Conservation (phyloP, 345 rosid species). For the Reutealis trisperma region DNA sequence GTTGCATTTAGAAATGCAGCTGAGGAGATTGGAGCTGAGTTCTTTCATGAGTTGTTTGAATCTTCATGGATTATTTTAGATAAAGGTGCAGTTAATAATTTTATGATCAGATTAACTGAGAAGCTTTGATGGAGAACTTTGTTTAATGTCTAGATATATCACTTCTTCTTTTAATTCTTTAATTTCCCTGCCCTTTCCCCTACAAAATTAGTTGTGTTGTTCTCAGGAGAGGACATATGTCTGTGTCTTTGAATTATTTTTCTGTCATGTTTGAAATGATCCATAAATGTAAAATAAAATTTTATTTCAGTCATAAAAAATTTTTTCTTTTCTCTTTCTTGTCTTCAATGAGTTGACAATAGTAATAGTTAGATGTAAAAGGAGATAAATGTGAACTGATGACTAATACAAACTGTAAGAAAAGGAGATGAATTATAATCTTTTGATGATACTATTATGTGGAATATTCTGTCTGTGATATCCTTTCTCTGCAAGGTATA, state of each 20-base stretch:
- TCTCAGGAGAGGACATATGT: background rate
- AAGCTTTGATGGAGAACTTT: constrained; percentile 49
- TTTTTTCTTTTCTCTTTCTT: background rate
- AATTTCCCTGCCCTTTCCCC: background rate
- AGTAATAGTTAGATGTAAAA: background rate
- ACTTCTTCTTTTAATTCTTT: background rate
- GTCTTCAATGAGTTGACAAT: background rate
- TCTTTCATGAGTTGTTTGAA: constrained; percentile 92
- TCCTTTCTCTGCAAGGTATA: background rate
- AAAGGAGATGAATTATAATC: background rate
- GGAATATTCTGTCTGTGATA: background rate
- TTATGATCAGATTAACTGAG: constrained; percentile 87
- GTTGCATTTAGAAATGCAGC: constrained; percentile 86
- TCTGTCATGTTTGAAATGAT: constrained; percentile 4
- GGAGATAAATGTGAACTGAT: no score
- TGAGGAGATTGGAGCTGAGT: constrained; percentile 73
- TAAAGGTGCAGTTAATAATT: constrained; percentile 69
- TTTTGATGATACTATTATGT: background rate
- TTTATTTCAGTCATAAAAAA: background rate
- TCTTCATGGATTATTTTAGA: constrained; percentile 96
- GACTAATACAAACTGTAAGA: background rate
- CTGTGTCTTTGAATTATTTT: background rate
- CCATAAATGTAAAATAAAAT: constrained; percentile 13
- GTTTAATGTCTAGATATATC: background rate
- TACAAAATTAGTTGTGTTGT: background rate